Evolutionary conservation across 2,329 filamentous ascomycete genomes (phyloP), one percentile per base, ranked within the genome.

Genomic region (Botryosphaeria dothidea): DNA sequence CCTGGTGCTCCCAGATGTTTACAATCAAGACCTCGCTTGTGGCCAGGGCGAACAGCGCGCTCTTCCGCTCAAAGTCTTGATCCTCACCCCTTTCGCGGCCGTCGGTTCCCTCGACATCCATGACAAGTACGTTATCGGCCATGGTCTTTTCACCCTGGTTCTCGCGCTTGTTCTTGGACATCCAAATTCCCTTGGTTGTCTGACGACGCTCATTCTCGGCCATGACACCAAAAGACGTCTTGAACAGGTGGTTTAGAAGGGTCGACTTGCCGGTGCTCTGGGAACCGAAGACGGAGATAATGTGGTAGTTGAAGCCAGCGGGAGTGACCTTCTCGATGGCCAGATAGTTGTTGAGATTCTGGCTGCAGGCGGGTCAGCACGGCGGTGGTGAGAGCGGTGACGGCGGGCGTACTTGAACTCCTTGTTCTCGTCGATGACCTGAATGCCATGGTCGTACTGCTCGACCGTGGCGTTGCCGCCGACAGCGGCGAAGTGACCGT

Each of bases 1-100:
- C 95, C 80, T 99, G 95, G 78, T 97, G 94, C 80, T 99, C 95
- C 95, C 95, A 99, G 70, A 99, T 96, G 77, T 99, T 99, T 79
- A 99, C 91, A 75, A 99, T 96, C 71, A 99, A 85, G 61, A 99
- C 94, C 82, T 99, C 95, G 77, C 94, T 98, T 19, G 95, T 99
- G 57, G 95, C 95, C 73, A 99, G 86, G 60, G 95, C 95, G 80
- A 99, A 99, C 21, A 99, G 86, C 25, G 95, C 95, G 78, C 93
- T 97, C 83, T 99, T 99, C 74, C 95, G 87, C 85, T 99, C 95
- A 78, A 99, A 99, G 77, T 99, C 95, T 79, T 99, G 95, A 76
- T 99, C 95, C 79, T 99, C 95, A 69, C 95, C 95, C 70, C 95
- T 87, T 82, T 99, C 95, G 70, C 95, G 88, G 61, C 95, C 95